Base-by-base conservation (phyloP, 1,284 basidiomycete genomes). In the Trichosporon faecale region DNA sequence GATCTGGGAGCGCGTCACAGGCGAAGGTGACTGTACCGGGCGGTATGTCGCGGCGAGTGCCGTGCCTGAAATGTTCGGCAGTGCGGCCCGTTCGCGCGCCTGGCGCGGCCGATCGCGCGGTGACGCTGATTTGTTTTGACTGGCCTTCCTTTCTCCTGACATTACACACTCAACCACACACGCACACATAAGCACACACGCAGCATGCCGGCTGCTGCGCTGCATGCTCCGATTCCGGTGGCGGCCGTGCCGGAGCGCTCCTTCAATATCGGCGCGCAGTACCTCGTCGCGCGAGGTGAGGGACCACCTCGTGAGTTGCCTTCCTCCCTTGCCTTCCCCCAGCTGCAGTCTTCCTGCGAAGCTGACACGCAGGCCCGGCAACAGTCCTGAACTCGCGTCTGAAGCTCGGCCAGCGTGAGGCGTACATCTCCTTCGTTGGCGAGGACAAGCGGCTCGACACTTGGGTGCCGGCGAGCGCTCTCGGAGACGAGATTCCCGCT, bases 401-500 rank as follows among this genome's bases (percentile, higher is more conserved):
- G 16, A 75, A 73, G 29, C 65, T 52, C 3, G 76, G 76, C 5
- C 18, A 27, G 14, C 40, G 40, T 27, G 79, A 82, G 67, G 76
- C 71, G 5, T 83, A 83, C 70, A 70, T 83, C 31, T 73, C 77
- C 18, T 83, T 78, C 66, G 66, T 73, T 0, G 79, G 80, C 9
- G 73, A 80, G 66, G 91, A 93, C 84, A 91, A 91, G 81, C 86
- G 91, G 16, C 84, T 92, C 73, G 91, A 93, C 79, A 88, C 90
- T 76, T 93, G 91, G 92, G 84, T 92, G 16, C 81, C 86, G 1
- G 85, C 86, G 70, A 40, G 31, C 0, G 70, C 77, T 1, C 65
- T 82, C 1, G 77, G 76, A 0, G 70, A 71, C 21, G 73, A 76
- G 61, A 71, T 75, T 8, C 49, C 69, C 14, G 57, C 64, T 11